These are phyloP conservation scores for Crithidia acanthocephali DNA, from an alignment of 208 protist species.

Conservation along the genomic window DNA sequence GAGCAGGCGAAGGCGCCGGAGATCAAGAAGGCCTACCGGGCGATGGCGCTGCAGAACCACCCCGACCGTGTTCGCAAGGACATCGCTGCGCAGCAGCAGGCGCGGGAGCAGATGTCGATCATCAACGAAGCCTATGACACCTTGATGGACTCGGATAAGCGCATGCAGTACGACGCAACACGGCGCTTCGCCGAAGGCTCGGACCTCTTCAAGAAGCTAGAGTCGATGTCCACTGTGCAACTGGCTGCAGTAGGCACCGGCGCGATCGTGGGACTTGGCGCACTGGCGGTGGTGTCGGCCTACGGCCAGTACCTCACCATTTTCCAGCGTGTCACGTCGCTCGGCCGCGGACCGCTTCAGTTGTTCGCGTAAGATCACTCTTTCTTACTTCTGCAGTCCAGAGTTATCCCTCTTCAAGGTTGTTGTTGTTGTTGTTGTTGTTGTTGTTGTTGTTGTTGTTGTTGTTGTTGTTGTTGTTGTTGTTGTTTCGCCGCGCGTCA, in stretches of 20 bases:
- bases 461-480: too few relatives aligned
- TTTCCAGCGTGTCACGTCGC: slow-evolving; percentile 46
- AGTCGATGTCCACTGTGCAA: slow-evolving; percentile 37
- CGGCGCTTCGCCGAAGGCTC: slow-evolving; percentile 33
- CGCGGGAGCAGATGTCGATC: slow-evolving; percentile 67
- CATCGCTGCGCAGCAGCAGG: slow-evolving; percentile 40
- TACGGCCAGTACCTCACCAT: slow-evolving; percentile 55
- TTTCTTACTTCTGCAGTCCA: too few relatives aligned
- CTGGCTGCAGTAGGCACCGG: slow-evolving; percentile 25
- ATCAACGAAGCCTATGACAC: slow-evolving; percentile 88
- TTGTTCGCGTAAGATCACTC: slow-evolving; percentile 11
- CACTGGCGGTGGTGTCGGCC: slow-evolving; percentile 21
- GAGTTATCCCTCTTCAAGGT: too few relatives aligned
- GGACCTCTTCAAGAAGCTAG: slow-evolving; percentile 42
- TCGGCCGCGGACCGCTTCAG: slow-evolving; percentile 21
- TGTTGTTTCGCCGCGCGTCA: too few relatives aligned
- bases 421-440: too few relatives aligned
- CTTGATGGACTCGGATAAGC: slow-evolving; percentile 57
- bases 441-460: too few relatives aligned
- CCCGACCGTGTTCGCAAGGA: slow-evolving; percentile 64
- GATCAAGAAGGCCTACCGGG: slow-evolving; percentile 76
- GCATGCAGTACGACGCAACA: slow-evolving; percentile 65
- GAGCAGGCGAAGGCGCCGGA: slow-evolving; percentile 50
- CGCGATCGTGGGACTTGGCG: slow-evolving; percentile 28
- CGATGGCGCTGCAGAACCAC: slow-evolving; percentile 65